Conservation (phyloP, 192 early-diverging fungal species). For the Kickxella alabastrina region DNA sequence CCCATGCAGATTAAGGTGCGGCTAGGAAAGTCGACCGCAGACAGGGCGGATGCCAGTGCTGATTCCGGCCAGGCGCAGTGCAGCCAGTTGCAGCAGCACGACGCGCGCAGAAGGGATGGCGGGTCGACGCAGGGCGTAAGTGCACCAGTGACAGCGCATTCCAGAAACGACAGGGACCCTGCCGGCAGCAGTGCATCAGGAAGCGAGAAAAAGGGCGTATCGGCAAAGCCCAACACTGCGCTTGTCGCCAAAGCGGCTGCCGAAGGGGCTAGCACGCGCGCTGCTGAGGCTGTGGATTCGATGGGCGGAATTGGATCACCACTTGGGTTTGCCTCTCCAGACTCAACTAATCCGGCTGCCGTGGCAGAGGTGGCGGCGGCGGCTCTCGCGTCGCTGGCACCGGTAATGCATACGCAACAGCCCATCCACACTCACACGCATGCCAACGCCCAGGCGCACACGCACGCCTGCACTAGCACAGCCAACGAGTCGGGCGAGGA, state of each 20-base stretch:
- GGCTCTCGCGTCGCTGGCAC: background rate
- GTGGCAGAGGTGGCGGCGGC: conserved; percentile 3
- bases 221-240: background rate
- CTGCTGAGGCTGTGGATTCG: background rate
- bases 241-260: background rate
- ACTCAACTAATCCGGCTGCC: background rate
- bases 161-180: background rate
- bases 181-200: too few species aligned
- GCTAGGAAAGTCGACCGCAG: conserved; percentile 32
- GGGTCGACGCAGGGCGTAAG: background rate
- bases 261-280: background rate
- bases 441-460: background rate
- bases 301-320: background rate
- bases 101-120: background rate
- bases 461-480: conserved; percentile 5
- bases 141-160: background rate
- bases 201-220: background rate
- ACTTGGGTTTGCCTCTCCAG: background rate
- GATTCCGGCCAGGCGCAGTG: conserved; percentile 2
- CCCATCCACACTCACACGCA: background rate
- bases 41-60: conserved; percentile 4
- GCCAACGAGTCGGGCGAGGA: conserved; percentile 9
- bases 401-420: background rate
- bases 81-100: conserved; percentile 1
- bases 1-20: conserved; percentile 53